Evolutionary conservation across 805 yeast genomes (phyloP).

Genomic region (Dipodascopsis tothii): DNA sequence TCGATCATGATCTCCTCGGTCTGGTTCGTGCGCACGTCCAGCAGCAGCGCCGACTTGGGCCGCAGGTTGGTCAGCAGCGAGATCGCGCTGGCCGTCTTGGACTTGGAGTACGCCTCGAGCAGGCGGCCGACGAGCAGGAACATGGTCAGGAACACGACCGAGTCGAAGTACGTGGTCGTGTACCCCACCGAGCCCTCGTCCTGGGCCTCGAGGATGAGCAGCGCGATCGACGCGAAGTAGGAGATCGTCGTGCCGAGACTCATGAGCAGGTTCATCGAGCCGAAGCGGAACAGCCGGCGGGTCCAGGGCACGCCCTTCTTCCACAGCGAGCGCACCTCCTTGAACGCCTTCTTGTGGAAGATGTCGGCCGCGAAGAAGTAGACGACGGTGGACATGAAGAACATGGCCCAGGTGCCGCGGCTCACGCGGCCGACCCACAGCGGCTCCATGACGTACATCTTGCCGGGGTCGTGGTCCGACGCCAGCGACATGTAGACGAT

Average conservation of each 20-base stretch:
- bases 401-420: constrained; percentile 57
- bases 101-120: constrained; percentile 59
- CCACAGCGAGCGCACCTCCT: constrained; percentile 56
- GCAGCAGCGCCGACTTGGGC: constrained; percentile 42
- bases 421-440: constrained; percentile 56
- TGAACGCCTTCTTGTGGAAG: constrained; percentile 59
- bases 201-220: constrained; percentile 42
- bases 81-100: constrained; percentile 60
- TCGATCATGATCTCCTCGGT: constrained; percentile 27
- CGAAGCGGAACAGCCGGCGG: constrained; percentile 56
- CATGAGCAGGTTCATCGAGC: constrained; percentile 68
- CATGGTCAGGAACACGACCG: constrained; percentile 68
- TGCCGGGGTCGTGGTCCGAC: constrained; percentile 37
- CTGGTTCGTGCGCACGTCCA: constrained; percentile 28
- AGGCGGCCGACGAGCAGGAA: constrained; percentile 65
- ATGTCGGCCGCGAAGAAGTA: constrained; percentile 68
- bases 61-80: constrained; percentile 47
- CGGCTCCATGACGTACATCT: constrained; percentile 53
- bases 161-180: constrained; percentile 66
- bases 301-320: constrained; percentile 45
- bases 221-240: constrained; percentile 57
- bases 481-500: constrained; percentile 61
- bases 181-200: constrained; percentile 34
- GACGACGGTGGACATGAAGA: constrained; percentile 61
- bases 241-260: constrained; percentile 66